Percentiles rank a stretch among this genome's conserved stretches.
Evolutionary conservation across 805 yeast genomes (phyloP).

Genomic region (Kregervanrija pseudodelftensis): DNA sequence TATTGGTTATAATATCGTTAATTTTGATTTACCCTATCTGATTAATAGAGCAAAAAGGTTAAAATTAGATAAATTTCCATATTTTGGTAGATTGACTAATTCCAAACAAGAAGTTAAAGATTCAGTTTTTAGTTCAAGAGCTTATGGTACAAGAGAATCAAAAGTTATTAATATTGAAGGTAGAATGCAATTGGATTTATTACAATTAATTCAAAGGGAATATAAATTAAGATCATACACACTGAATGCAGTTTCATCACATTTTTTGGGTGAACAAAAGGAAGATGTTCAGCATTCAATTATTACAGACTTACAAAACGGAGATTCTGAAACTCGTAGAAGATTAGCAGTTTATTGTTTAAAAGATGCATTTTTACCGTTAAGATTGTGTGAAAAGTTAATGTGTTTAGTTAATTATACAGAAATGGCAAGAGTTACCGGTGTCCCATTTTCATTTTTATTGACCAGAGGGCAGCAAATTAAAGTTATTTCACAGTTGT

Average conservation of each 20-base stretch:
- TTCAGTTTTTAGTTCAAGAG: conserved; percentile 83
- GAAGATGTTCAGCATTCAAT: conserved; percentile 98
- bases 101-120: conserved; percentile 75
- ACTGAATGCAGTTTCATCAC: conserved; percentile 89
- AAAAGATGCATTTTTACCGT: conserved; percentile 90
- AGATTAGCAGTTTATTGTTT: conserved; percentile 94
- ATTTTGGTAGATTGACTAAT: conserved; percentile 66
- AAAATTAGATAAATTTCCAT: conserved; percentile 63
- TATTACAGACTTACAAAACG: conserved; percentile 90
- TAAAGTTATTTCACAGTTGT: conserved; percentile 91
- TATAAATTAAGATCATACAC: conserved; percentile 93
- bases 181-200: conserved; percentile 85
- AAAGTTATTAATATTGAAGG: conserved; percentile 92
- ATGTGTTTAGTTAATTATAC: conserved; percentile 97
- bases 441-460: conserved; percentile 91
- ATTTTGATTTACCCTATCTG: conserved; percentile 91
- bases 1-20: conserved; percentile 91
- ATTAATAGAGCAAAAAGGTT: conserved; percentile 80
- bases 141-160: conserved; percentile 93
- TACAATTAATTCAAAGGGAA: conserved; percentile 91
- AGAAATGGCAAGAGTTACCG: conserved; percentile 99
- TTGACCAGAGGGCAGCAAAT: conserved; percentile 94
- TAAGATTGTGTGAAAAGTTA: conserved; percentile 80
- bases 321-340: conserved; percentile 85
- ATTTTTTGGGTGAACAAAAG: conserved; percentile 89